These are phyloP conservation scores for Exobasidium rhododendri DNA, from an alignment of 1,284 basidiomycete genomes.

Conservation along the genomic window DNA sequence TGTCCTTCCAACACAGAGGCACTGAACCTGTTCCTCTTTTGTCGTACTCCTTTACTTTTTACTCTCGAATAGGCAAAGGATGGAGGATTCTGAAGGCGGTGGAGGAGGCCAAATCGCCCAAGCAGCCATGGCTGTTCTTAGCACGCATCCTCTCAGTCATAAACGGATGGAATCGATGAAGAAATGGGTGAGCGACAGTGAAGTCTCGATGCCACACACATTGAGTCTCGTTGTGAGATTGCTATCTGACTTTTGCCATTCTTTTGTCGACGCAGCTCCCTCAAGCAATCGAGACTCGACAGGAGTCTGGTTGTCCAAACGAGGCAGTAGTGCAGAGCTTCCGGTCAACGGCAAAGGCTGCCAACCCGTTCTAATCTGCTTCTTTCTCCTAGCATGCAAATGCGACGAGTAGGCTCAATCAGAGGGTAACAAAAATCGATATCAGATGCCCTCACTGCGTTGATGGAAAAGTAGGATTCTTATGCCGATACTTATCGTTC, in stretches of 20 bases:
- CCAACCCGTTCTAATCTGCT: background rate
- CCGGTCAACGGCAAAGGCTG: background rate
- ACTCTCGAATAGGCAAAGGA: background rate
- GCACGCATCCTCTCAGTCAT: slow-evolving; percentile 41
- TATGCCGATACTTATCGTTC: no score
- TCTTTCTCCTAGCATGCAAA: no score
- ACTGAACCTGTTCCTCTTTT: background rate
- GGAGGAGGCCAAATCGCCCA: background rate
- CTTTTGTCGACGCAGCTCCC: background rate
- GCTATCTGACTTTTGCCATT: no score
- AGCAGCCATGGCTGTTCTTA: slow-evolving; percentile 24
- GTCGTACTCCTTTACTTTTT: no score
- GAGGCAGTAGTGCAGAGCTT: background rate
- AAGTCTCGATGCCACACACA: no score
- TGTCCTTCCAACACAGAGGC: no score
- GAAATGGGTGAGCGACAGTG: slow-evolving; percentile 34
- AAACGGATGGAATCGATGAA: slow-evolving; percentile 40
- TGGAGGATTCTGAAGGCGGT: background rate
- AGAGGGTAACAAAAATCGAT: no score
- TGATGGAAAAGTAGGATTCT: no score
- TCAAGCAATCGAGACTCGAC: background rate
- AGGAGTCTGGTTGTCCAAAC: background rate
- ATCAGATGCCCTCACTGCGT: no score
- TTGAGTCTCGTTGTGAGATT: no score
- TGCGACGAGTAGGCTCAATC: no score